phyloP scores from a whole-genome alignment of 2,329 filamentous ascomycete species.

The Ambrosiella cleistominuta region DNA sequence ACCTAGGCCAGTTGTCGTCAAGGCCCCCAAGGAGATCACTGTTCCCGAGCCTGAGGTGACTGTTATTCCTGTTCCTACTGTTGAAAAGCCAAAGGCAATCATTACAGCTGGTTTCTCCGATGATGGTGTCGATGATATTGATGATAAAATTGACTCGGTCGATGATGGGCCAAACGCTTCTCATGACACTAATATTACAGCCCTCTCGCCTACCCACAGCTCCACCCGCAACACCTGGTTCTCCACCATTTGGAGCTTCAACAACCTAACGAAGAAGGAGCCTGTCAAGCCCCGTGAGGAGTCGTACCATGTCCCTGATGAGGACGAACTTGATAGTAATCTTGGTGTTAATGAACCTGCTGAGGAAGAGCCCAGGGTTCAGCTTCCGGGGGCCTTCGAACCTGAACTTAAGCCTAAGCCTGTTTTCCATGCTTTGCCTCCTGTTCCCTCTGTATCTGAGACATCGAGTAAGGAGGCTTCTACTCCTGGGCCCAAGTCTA shows the following conservation, averaged over 20 bases:
- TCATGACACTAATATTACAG: background rate
- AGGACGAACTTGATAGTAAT: conserved; percentile 2
- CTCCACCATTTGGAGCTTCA: background rate
- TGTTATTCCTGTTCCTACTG: background rate
- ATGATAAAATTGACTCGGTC: background rate
- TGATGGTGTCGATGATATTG: background rate
- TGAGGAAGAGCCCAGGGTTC: background rate
- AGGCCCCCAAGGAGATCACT: background rate
- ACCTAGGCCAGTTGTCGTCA: too few species aligned
- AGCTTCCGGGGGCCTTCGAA: background rate
- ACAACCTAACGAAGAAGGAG: background rate
- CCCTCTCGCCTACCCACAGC: conserved; percentile 2
- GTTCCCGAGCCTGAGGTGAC: background rate
- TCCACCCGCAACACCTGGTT: background rate
- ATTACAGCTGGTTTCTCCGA: background rate
- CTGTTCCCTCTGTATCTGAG: too few species aligned
- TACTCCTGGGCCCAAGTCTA: too few species aligned
- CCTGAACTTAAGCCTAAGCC: too few species aligned
- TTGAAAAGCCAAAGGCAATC: background rate
- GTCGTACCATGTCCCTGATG: background rate
- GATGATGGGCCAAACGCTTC: background rate
- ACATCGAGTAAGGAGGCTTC: too few species aligned
- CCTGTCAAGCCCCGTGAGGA: background rate
- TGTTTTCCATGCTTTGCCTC: too few species aligned
- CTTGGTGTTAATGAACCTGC: background rate